These are phyloP conservation scores for Aspergillus costaricaensis DNA, from an alignment of 2,329 filamentous ascomycete species.

Conservation along the genomic window DNA sequence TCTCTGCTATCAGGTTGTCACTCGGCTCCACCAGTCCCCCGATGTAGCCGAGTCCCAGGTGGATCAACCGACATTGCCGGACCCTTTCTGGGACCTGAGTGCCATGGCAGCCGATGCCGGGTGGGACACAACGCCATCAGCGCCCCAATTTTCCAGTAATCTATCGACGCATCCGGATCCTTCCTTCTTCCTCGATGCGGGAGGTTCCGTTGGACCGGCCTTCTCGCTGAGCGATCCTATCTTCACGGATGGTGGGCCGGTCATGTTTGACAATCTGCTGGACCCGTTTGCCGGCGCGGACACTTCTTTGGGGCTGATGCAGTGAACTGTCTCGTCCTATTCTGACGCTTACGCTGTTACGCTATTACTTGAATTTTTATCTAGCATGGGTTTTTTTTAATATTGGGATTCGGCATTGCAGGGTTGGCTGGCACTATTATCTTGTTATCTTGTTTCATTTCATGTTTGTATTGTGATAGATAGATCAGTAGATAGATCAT, in stretches of 20 bases:
- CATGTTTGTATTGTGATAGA: background rate
- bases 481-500: background rate
- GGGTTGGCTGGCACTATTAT: background rate
- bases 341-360: background rate
- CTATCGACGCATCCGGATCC: background rate
- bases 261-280: background rate
- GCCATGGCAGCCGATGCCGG: background rate
- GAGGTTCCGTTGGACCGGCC: background rate
- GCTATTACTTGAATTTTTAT: background rate
- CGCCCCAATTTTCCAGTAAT: background rate
- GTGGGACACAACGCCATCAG: background rate
- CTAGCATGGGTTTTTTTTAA: background rate
- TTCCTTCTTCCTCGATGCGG: background rate
- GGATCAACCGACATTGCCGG: background rate
- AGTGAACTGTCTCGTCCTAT: background rate
- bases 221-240: background rate
- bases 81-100: background rate
- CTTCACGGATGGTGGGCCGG: background rate
- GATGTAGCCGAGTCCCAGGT: background rate
- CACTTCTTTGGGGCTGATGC: background rate
- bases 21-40: background rate
- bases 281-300: background rate
- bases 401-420: background rate
- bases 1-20: background rate
- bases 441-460: background rate